These are phyloP conservation scores for Malbranchea cinnamomea DNA, from an alignment of 2,329 filamentous ascomycete species.

Conservation along the genomic window DNA sequence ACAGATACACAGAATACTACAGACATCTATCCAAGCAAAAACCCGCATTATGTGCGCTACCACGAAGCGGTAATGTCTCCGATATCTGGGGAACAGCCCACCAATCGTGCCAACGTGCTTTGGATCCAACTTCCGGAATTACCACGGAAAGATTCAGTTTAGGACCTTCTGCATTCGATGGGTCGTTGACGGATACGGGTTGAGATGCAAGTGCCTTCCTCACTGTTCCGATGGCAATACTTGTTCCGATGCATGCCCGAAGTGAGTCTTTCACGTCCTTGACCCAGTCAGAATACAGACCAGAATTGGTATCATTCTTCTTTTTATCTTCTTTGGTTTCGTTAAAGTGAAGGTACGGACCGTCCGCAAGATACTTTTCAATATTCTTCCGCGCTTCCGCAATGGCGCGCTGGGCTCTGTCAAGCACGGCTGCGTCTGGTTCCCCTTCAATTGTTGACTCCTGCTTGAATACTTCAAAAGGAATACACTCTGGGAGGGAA, in stretches of 20 bases:
- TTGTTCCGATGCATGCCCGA: conserved; percentile 56
- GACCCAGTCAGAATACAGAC: conserved; percentile 47
- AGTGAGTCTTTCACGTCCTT: conserved; percentile 44
- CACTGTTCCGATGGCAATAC: conserved; percentile 46
- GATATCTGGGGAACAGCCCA: conserved; percentile 29
- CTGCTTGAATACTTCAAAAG: conserved; percentile 45
- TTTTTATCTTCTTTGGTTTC: conserved; percentile 4
- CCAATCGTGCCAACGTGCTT: conserved; percentile 30
- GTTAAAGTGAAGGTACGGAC: conserved; percentile 17
- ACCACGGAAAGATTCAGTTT: conserved; percentile 18
- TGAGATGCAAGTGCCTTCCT: conserved; percentile 38
- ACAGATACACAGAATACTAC: no score
- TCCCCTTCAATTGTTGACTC: conserved; percentile 30
- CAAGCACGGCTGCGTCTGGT: conserved; percentile 24
- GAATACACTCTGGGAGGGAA: conserved; percentile 50
- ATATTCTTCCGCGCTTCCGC: conserved; percentile 28
- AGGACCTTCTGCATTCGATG: conserved; percentile 1
- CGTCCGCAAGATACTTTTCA: conserved; percentile 27
- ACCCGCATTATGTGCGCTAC: no score
- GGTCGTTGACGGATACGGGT: not conserved
- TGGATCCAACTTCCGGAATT: conserved; percentile 24
- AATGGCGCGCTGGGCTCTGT: conserved; percentile 25
- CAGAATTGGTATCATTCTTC: conserved; percentile 22
- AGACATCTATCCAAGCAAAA: no score
- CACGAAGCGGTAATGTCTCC: conserved; percentile 9